Conservation (phyloP, 768 basidiomycete species). For the Tulasnella sp. region DNA sequence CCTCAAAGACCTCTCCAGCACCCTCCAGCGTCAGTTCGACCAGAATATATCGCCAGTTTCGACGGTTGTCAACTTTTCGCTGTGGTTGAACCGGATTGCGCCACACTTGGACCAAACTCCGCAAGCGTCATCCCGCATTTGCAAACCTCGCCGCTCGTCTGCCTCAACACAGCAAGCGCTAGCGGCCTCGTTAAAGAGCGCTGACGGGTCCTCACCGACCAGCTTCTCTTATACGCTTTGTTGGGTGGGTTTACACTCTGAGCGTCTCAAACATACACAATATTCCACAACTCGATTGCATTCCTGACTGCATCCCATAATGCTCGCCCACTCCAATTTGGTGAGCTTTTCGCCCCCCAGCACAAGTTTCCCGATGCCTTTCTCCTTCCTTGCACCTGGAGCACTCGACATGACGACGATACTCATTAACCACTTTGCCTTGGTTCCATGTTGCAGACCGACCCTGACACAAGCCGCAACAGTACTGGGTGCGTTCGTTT, state of each 20-base stretch:
- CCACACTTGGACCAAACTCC: neutral
- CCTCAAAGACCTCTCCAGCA: conserved; percentile 10
- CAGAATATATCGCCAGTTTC: neutral
- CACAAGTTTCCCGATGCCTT: neutral
- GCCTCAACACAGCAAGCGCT: conserved; percentile 11
- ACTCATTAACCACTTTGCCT: neutral
- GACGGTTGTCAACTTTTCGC: neutral
- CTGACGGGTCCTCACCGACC: neutral
- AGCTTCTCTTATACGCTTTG: neutral
- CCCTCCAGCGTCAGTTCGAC: neutral
- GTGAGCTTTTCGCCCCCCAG: neutral
- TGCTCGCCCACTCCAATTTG: conserved; percentile 7
- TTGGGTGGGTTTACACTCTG: conserved; percentile 11
- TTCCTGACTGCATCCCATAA: conserved; percentile 6
- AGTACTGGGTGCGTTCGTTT: conserved; percentile 10
- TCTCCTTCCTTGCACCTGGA: neutral
- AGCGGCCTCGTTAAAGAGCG: neutral
- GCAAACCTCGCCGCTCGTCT: neutral
- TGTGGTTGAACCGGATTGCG: neutral
- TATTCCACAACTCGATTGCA: conserved; percentile 17
- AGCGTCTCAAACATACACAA: conserved; percentile 17
- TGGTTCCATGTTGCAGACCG: neutral
- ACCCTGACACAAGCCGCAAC: conserved; percentile 14
- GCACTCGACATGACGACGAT: neutral
- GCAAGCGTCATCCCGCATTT: neutral